Conservation (phyloP, 1,139 yeast genomes). For the Geotrichum fermentans region DNA sequence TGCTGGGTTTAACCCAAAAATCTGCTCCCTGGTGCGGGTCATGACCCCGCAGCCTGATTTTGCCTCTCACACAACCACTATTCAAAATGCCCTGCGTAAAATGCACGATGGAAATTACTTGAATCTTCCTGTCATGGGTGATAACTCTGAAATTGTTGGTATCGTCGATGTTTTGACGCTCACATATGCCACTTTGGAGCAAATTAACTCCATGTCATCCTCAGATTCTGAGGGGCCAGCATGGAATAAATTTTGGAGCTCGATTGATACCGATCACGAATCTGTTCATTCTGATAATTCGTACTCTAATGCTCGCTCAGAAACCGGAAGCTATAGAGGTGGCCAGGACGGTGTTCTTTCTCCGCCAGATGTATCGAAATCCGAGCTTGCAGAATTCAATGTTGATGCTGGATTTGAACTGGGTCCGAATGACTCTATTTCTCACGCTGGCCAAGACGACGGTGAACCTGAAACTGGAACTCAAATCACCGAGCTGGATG, state of each 20-base stretch:
- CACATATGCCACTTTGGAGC: slow-evolving; percentile 79
- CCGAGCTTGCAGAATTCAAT: slow-evolving; percentile 49
- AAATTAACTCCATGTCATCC: slow-evolving; percentile 44
- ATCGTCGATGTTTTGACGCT: slow-evolving; percentile 81
- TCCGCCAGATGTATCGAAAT: slow-evolving; percentile 45
- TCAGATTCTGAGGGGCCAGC: slow-evolving; percentile 61
- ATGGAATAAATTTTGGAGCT: slow-evolving; percentile 85
- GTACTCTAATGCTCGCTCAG: not conserved
- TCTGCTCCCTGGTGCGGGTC: slow-evolving; percentile 75
- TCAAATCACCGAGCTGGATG: slow-evolving; percentile 39
- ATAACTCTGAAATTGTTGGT: slow-evolving; percentile 60
- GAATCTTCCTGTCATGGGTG: slow-evolving; percentile 76
- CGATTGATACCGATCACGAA: slow-evolving; percentile 48
- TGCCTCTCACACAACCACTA: slow-evolving; percentile 56
- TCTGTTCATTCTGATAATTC: slow-evolving; percentile 50
- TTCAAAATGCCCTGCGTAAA: slow-evolving; percentile 78
- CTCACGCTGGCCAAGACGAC: slow-evolving; percentile 42
- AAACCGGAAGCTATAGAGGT: not conserved
- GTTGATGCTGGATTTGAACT: slow-evolving; percentile 40
- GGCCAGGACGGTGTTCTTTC: slow-evolving; percentile 29
- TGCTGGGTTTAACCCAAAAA: slow-evolving; percentile 76
- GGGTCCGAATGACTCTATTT: slow-evolving; percentile 64
- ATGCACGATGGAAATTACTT: slow-evolving; percentile 88
- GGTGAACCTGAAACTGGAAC: slow-evolving; percentile 24
- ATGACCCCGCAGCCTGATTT: slow-evolving; percentile 93